Conservation (phyloP, 768 basidiomycete species). For the Leccinum disarticulatum region DNA sequence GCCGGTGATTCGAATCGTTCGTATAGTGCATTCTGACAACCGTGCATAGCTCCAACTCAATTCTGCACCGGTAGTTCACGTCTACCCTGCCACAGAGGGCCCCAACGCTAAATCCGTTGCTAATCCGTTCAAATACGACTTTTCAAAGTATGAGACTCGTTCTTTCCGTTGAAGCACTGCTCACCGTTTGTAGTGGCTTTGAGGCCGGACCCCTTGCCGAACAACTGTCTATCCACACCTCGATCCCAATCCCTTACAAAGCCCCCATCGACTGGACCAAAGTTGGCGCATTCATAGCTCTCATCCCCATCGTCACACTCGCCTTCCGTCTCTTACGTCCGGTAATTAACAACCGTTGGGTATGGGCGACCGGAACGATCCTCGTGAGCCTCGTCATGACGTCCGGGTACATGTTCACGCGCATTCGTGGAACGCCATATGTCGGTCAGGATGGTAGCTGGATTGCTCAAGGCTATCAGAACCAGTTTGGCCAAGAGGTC, state of each 20-base stretch:
- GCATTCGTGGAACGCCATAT: constrained; percentile 81
- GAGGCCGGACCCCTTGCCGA: constrained; percentile 74
- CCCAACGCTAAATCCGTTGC: constrained; percentile 54
- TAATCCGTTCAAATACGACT: constrained; percentile 72
- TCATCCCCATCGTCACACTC: constrained; percentile 48
- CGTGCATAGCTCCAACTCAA: constrained; percentile 66
- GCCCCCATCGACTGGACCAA: constrained; percentile 75
- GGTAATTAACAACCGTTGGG: constrained; percentile 70
- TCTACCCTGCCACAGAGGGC: constrained; percentile 73
- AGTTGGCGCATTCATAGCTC: constrained; percentile 45
- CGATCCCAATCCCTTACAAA: constrained; percentile 77
- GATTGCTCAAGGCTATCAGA: constrained; percentile 88
- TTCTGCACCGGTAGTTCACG: constrained; percentile 82
- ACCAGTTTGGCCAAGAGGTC: constrained; percentile 90
- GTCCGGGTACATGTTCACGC: constrained; percentile 94
- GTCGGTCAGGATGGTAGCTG: constrained; percentile 63
- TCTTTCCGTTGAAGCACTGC: neutral
- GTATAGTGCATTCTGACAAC: constrained; percentile 11
- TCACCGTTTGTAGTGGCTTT: constrained; percentile 63
- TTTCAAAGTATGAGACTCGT: constrained; percentile 60
- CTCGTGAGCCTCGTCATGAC: constrained; percentile 79
- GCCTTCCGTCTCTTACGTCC: constrained; percentile 61
- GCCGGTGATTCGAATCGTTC: neutral
- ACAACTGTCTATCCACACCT: constrained; percentile 72
- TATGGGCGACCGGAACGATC: constrained; percentile 68